Base-by-base conservation (phyloP, 495 filamentous ascomycete genomes). In the Penicillium parvum region DNA sequence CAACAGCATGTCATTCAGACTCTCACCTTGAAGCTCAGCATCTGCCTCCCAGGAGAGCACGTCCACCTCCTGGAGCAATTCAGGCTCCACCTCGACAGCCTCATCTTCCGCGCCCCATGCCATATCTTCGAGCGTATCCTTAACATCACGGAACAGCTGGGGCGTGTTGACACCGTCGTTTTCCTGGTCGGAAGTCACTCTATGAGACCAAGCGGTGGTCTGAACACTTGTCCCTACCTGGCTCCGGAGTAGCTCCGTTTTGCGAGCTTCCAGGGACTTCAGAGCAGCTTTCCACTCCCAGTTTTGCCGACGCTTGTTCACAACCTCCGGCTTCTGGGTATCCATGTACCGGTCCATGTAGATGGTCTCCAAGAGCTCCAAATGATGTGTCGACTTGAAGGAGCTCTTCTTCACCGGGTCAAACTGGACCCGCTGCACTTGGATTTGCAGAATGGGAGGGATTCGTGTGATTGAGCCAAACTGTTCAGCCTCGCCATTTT, bases 321-420 rank as follows among this genome's bases (percentile, higher is more conserved):
- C 72, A 2, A 92, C 61, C 3, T 72, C 60, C 0, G 76, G 73
- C 19, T 77, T 67, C 21, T 73, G 69, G 3, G 75, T 75, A 36
- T 92, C 85, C 73, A 94, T 83, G 61, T 91, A 98, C 10, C 90
- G 79, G 64, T 97, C 92, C 34, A 98, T 71, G 58, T 85, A 96
- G 22, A 98, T 77, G 2, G 75, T 80, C 37, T 91, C 82, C 12
- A 79, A 76, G 16, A 98, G 75, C 9, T 75, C 69, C 14, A 97
- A 71, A 27, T 86, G 85, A 36, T 90, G 81, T 19, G 82, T 81
- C 7, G 88, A 88, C 49, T 96, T 96, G 55, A 75, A 83, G 2
- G 79, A 70, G 16, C 64, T 65, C 36, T 77, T 75, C 40, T 67
- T 77, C n/a, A 68, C 66, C 0, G 72, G 66, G 38, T 86, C 82